Base-by-base conservation (phyloP, 352 stramenopile genomes). In the Globisporangium camurandrum region DNA sequence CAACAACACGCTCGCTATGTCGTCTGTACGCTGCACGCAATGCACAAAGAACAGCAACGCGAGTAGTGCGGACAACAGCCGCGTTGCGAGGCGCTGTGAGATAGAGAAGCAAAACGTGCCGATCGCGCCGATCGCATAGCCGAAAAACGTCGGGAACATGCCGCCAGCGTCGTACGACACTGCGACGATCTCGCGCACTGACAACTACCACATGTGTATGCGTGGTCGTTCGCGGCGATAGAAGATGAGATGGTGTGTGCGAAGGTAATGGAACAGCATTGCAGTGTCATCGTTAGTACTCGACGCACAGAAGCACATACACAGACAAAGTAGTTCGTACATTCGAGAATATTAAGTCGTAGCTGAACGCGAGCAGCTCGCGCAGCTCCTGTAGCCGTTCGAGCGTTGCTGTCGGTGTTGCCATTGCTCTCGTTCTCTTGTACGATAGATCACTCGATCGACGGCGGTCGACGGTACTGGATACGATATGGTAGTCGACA, bases 101-200 rank as follows among this genome's bases (percentile, higher is more conserved):
- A 56, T 59, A n/a, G 59, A 28, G 34, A 85, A 50, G 33, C 71
- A 71, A 6, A 75, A 20, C 10, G 57, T 61, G 9, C 69, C 59
- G 41, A 81, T 59, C 2, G 70, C 59, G 10, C 74, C 74, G 7
- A 85, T 62, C 10, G 48, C 56, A 26, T 86, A 88, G 30, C 69
- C 77, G 19, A 81, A 31, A 1, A 88, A 41, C 28, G 74, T 83
- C 37, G 72, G 71, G 48, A 79, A 84, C 26, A 86, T 47, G 24
- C 74, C 70, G 2, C 74, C 74, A 27, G 70, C 68, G 43, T 77
- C 66, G 51, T 71, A 84, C 22, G 77, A 84, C 9, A 69, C 55
- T 20, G 62, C 51, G 3, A 85, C 37, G 42, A 85, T 49, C 12
- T 66, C 61, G 22, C 36, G 51, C 24, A 76, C 56, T 0, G 77